Conservation (phyloP, 192 early-diverging fungal genomes). For the Coemansia asiatica region DNA sequence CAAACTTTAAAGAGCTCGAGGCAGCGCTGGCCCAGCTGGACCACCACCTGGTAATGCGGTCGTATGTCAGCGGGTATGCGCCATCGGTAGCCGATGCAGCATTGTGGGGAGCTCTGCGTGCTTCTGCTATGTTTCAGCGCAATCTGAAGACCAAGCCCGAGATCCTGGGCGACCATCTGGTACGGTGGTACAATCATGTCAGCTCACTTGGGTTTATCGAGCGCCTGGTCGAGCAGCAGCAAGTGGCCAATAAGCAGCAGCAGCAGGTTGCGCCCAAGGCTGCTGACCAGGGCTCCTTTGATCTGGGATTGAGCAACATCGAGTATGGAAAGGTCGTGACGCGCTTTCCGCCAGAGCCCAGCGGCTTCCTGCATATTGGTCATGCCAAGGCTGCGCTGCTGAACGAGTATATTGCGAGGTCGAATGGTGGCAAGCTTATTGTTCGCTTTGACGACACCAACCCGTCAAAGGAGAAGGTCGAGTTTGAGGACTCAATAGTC, state of each 20-base stretch:
- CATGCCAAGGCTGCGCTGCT: slow-evolving; percentile 98
- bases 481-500: slow-evolving; percentile 94
- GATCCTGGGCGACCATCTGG: slow-evolving; percentile 65
- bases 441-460: slow-evolving; percentile 99
- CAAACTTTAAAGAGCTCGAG: slow-evolving; percentile 73
- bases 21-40: slow-evolving; percentile 70
- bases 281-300: slow-evolving; percentile 88
- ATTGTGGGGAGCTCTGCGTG: slow-evolving; percentile 84
- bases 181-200: slow-evolving; percentile 81
- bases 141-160: slow-evolving; percentile 70
- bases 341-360: slow-evolving; percentile 98
- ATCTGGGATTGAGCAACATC: slow-evolving; percentile 81
- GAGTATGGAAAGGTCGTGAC: slow-evolving; percentile 89
- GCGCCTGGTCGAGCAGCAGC: slow-evolving; percentile 32
- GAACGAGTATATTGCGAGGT: slow-evolving; percentile 94
- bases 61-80: slow-evolving; percentile 77
- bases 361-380: slow-evolving; percentile 98
- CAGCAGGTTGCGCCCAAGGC: slow-evolving; percentile 27
- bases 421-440: slow-evolving; percentile 89
- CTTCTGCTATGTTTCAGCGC: slow-evolving; percentile 74
- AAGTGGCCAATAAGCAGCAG: slow-evolving; percentile 10
- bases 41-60: slow-evolving; percentile 79
- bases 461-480: slow-evolving; percentile 92
- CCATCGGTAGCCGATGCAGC: slow-evolving; percentile 79
- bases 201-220: slow-evolving; percentile 58